phyloP scores from a whole-genome alignment of 2,329 filamentous ascomycete genomes.

The Myriosclerotinia scirpicola region DNA sequence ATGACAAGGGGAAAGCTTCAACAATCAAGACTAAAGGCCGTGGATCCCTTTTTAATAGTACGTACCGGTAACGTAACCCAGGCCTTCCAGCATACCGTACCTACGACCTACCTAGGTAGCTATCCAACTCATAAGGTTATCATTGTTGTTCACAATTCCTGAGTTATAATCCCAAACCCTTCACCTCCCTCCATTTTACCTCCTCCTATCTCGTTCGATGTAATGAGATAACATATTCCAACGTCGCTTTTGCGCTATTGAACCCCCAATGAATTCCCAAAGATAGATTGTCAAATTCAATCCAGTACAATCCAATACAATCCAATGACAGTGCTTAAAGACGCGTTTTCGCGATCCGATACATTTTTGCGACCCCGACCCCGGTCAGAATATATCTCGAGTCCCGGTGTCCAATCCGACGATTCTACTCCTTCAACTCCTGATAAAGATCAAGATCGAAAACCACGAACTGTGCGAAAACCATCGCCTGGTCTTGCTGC shows the following conservation, averaged over 20 bases:
- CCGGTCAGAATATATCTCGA: constrained; percentile 25
- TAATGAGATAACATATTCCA: constrained; percentile 10
- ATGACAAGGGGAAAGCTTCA: background rate
- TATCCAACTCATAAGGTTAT: no score
- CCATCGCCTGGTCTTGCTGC: constrained; percentile 64
- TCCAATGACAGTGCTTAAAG: constrained; percentile 31
- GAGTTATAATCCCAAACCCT: background rate
- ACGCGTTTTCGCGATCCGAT: constrained; percentile 31
- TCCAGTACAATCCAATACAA: constrained; percentile 13
- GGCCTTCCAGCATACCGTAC: background rate
- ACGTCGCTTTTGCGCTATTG: constrained; percentile 22
- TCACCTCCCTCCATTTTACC: background rate
- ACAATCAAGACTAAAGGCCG: background rate
- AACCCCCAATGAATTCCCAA: constrained; percentile 15
- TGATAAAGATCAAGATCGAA: constrained; percentile 31
- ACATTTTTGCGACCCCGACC: constrained; percentile 29
- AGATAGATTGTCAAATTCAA: constrained; percentile 9
- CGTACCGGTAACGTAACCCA: background rate
- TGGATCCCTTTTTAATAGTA: background rate
- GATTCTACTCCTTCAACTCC: constrained; percentile 27
- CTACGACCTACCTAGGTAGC: background rate
- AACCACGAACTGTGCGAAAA: constrained; percentile 48
- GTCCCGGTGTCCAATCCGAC: constrained; percentile 19
- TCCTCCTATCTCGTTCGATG: constrained; percentile 13
- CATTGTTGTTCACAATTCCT: no score